A percentile compares a stretch with the other conserved stretches of the same genome.
Evolutionary conservation across 495 filamentous ascomycete genomes (phyloP).

Genomic region (Lichenothelia convexa): DNA sequence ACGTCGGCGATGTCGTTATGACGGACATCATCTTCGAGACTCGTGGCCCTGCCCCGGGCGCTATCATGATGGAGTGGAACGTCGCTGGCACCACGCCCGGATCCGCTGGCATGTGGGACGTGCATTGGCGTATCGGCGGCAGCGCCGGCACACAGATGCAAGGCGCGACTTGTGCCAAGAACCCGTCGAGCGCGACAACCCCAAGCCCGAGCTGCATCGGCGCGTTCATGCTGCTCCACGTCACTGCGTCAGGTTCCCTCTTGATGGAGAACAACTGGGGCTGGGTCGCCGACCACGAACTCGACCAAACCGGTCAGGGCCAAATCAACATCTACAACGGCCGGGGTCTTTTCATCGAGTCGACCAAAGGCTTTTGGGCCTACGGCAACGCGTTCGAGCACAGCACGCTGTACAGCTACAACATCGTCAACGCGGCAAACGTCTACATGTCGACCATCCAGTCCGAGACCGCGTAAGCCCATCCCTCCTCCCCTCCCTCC

Average conservation of each 20-base stretch:
- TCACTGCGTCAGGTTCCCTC: constrained; percentile 47
- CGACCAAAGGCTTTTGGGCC: constrained; percentile 32
- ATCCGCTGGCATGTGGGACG: constrained; percentile 68
- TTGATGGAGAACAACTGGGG: constrained; percentile 91
- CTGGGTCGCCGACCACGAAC: constrained; percentile 88
- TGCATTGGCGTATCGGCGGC: constrained; percentile 75
- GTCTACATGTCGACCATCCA: constrained; percentile 78
- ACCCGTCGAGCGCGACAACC: constrained; percentile 36
- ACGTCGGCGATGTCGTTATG: constrained; percentile 64
- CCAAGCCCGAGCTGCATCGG: constrained; percentile 40
- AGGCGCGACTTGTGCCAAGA: constrained; percentile 55
- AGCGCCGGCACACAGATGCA: constrained; percentile 66
- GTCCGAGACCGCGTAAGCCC: constrained; percentile 54
- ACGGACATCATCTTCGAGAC: constrained; percentile 69
- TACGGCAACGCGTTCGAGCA: constrained; percentile 79
- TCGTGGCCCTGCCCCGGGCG: constrained; percentile 60
- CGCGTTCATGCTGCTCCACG: constrained; percentile 66
- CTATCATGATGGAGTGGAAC: constrained; percentile 87
- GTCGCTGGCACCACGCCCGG: constrained; percentile 46
- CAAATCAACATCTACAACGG: constrained; percentile 90
- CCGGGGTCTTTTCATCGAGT: constrained; percentile 67
- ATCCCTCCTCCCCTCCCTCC: neutral
- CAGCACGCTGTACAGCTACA: constrained; percentile 78
- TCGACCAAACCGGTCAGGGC: constrained; percentile 55
- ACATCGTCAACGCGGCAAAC: constrained; percentile 61